Conservation (phyloP, 202 grass and related monocot genomes). For the Eragrostis tef region DNA sequence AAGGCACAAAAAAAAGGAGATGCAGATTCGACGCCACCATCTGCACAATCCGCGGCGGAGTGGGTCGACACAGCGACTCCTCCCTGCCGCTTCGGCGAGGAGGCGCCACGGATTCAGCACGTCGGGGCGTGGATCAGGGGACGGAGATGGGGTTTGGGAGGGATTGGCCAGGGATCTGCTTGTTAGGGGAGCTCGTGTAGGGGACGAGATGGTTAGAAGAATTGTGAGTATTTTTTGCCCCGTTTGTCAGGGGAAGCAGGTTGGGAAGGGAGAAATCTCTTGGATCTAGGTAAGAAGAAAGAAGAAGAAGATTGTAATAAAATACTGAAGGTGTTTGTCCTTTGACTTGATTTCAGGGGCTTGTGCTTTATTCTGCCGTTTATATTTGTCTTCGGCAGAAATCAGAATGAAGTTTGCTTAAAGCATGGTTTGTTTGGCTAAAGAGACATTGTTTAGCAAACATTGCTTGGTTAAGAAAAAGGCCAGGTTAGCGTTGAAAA, state of each 20-base stretch:
- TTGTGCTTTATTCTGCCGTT: not conserved
- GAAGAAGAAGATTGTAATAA: conserved; percentile 15
- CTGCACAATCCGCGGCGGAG: not conserved
- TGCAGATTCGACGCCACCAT: not conserved
- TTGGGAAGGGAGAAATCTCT: not conserved
- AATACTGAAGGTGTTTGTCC: not conserved
- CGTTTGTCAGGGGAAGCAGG: conserved; percentile 7
- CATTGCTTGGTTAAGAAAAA: conserved; percentile 5
- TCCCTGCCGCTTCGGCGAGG: not conserved
- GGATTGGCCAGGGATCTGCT: conserved; percentile 16
- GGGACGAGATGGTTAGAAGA: not conserved
- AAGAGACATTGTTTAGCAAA: not conserved
- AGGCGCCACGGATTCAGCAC: not conserved
- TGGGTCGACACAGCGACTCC: not conserved
- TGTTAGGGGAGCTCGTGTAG: conserved; percentile 7
- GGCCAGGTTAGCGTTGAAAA: not conserved
- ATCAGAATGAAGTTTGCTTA: conserved; percentile 16
- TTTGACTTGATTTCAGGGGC: conserved; percentile 15
- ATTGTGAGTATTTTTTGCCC: not conserved
- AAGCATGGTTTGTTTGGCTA: conserved; percentile 31
- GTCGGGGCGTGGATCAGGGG: not conserved
- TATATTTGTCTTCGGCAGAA: not conserved
- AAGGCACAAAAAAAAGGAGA: not conserved
- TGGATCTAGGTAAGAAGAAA: conserved; percentile 12
- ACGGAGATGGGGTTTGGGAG: not conserved